These are phyloP conservation scores for Salix exigua DNA, from an alignment of 345 rosid genomes.

Conservation along the genomic window DNA sequence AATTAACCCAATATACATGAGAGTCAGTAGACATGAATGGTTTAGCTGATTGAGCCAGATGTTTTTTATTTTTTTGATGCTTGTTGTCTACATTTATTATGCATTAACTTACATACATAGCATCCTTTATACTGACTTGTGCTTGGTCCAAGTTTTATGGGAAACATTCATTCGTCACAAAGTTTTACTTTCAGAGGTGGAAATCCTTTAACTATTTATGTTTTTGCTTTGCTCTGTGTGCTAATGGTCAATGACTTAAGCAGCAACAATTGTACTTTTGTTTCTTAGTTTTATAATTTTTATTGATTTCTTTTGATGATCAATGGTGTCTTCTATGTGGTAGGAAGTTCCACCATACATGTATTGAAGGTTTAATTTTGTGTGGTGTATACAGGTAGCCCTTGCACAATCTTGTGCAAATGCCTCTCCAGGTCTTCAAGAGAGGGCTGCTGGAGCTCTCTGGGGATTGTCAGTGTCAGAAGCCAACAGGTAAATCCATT, in stretches of 20 bases:
- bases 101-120: neutral
- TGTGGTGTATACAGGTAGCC: slow-evolving; percentile 24
- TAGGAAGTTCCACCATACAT: slow-evolving; percentile 3
- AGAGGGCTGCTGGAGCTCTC: slow-evolving; percentile 41
- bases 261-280: neutral
- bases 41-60: neutral
- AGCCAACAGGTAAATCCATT: slow-evolving; percentile 18
- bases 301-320: neutral
- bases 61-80: neutral
- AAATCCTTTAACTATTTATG: neutral
- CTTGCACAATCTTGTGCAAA: slow-evolving; percentile 35
- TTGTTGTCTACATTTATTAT: neutral
- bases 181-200: neutral
- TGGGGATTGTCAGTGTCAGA: slow-evolving; percentile 45
- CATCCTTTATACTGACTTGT: neutral
- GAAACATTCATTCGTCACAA: neutral
- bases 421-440: slow-evolving; percentile 37
- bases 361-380: slow-evolving; percentile 14
- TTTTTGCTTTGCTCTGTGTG: neutral
- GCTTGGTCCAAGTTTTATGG: neutral
- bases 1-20: neutral
- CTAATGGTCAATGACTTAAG: neutral
- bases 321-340: slow-evolving; percentile 1
- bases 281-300: slow-evolving; percentile 2
- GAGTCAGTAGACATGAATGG: neutral